Base-by-base conservation (phyloP, 2,329 filamentous ascomycete species). In the Stagonosporopsis vannaccii region DNA sequence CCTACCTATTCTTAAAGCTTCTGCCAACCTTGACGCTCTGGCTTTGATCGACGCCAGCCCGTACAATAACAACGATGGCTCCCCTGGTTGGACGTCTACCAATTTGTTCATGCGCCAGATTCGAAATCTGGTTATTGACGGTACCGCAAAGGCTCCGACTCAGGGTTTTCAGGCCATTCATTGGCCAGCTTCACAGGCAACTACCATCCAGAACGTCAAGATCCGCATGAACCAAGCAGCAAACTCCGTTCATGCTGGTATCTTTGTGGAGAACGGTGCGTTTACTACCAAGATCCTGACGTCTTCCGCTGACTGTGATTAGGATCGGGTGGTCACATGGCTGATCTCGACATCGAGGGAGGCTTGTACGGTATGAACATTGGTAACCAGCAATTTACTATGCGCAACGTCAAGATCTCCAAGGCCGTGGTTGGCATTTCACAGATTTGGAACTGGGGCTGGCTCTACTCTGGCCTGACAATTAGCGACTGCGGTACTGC, bases 51-150 rank as follows among this genome's bases (percentile, higher is more conserved):
- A 87, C 64, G 83, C 79, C 15, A 81, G 86, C 82, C 86, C 71
- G 13, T 77, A 77, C 70, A 79, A 43, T 50, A 79, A 61, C 58
- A 53, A 33, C 72, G 67, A 65, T 49, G 74, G 70, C 7, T 61
- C 69, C 54, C 68, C 77, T 47, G 79, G 79, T 57, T 82, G 77
- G 77, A 72, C 69, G 2, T 80, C 85, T 0, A 85, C 85, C 37
- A 87, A 85, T 63, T 81, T 89, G 9, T 90, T 90, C 71, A 85
- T 81, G 64, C 80, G 87, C 28, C 84, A 87, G 60, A 82, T 90
- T 55, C 81, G 87, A 9, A 90, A 91, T 67, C 80, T 91, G 53
- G 78, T 86, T 54, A 72, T 76, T n/a, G 88, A 90, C 67, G 74
- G 82, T 32, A 86, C 82, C 2, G 75, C 76, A 6, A 78, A 85